These are phyloP conservation scores for Drechslerella dactyloides DNA, from an alignment of 2,329 filamentous ascomycete genomes.

Conservation along the genomic window DNA sequence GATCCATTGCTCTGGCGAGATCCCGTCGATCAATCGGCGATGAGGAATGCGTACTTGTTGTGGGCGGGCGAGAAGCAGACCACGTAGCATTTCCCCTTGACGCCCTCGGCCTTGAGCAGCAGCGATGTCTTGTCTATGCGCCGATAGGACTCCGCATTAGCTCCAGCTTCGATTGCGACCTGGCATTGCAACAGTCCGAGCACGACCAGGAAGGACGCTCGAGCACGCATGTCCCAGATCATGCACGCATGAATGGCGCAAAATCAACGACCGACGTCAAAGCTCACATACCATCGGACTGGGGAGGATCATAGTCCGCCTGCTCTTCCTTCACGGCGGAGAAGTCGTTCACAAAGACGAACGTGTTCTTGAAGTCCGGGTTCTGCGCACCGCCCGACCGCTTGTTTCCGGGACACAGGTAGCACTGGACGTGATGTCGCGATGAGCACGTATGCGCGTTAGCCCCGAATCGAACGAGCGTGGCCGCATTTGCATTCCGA, in stretches of 20 bases:
- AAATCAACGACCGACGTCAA: too few species aligned
- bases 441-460: too few species aligned
- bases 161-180: not conserved
- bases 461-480: constrained; percentile 14
- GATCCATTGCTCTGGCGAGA: not conserved
- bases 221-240: not conserved
- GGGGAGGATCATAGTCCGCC: constrained; percentile 69
- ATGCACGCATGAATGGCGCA: too few species aligned
- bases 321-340: constrained; percentile 95
- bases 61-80: constrained; percentile 91
- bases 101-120: constrained; percentile 80
- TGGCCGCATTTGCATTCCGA: not conserved
- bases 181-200: too few species aligned
- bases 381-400: constrained; percentile 86
- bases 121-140: constrained; percentile 64
- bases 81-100: constrained; percentile 96
- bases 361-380: constrained; percentile 83
- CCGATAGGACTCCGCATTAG: not conserved
- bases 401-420: constrained; percentile 89
- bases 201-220: too few species aligned
- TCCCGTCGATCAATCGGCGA: not conserved
- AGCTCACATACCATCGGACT: constrained; percentile 21
- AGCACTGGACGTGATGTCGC: constrained; percentile 68
- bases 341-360: constrained; percentile 97
- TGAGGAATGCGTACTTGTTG: constrained; percentile 65